phyloP scores from a whole-genome alignment of 129 eudicot species.

The Escallonia herrerae region DNA sequence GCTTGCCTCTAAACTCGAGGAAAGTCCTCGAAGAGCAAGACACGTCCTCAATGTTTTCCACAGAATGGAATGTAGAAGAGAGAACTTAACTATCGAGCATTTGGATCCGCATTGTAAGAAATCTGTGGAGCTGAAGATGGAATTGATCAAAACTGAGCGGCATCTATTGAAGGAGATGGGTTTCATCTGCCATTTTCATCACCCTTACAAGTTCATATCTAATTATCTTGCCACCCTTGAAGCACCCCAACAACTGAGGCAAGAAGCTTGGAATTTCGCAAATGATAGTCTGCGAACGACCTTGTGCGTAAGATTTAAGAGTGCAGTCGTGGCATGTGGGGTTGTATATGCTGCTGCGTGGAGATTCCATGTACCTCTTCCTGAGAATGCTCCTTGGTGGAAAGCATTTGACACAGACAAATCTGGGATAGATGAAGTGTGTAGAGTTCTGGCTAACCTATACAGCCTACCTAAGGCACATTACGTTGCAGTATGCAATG shows the following conservation, averaged over 20 bases:
- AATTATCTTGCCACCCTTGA: conserved; percentile 70
- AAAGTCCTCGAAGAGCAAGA: conserved; percentile 71
- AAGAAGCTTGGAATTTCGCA: conserved; percentile 96
- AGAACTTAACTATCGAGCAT: conserved; percentile 58
- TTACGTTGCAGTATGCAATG: conserved; percentile 48
- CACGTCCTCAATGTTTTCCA: conserved; percentile 73
- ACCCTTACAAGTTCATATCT: conserved; percentile 82
- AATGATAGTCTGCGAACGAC: conserved; percentile 93
- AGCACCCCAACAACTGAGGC: conserved; percentile 61
- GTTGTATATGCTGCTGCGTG: conserved; percentile 90
- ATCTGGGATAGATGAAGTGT: conserved; percentile 72
- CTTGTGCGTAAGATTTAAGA: conserved; percentile 80
- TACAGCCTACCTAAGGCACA: conserved; percentile 45
- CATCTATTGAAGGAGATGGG: conserved; percentile 80
- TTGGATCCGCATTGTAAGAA: conserved; percentile 63
- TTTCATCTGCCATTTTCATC: conserved; percentile 82
- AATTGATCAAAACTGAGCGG: conserved; percentile 56
- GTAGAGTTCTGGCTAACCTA: conserved; percentile 38
- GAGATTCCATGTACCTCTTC: conserved; percentile 64
- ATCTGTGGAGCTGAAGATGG: conserved; percentile 64
- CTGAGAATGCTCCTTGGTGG: conserved; percentile 99
- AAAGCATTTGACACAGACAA: conserved; percentile 83
- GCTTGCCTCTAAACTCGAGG: conserved; percentile 88
- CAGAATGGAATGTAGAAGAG: conserved; percentile 87
- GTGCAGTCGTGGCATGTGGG: conserved; percentile 88